A percentile compares a stretch with the other conserved stretches of the same genome.
phyloP scores from a whole-genome alignment of 441 rosid species.

The Brassica hybrid region DNA sequence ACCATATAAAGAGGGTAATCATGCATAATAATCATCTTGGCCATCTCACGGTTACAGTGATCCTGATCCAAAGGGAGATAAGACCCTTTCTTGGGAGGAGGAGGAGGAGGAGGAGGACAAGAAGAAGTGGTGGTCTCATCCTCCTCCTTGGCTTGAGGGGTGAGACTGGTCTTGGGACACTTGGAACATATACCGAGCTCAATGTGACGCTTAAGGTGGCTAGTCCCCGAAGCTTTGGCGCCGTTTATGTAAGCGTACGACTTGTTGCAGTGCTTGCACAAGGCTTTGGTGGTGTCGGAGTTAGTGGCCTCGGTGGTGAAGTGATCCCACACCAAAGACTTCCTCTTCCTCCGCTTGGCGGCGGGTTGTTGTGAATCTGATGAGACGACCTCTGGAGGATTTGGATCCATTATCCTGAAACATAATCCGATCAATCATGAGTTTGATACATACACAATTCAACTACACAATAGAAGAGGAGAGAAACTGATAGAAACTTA shows the following conservation, averaged over 20 bases:
- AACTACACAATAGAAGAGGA: neutral
- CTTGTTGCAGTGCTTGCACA: constrained; percentile 88
- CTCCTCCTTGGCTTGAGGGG: constrained; percentile 42
- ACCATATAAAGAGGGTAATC: constrained; percentile 86
- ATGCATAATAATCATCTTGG: constrained; percentile 89
- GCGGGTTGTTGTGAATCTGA: constrained; percentile 23
- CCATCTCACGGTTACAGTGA: constrained; percentile 74
- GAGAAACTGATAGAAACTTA: constrained; percentile 9
- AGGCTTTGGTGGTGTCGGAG: constrained; percentile 78
- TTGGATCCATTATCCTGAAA: constrained; percentile 30
- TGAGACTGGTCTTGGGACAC: constrained; percentile 44
- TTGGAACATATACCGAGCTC: constrained; percentile 74
- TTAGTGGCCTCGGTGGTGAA: constrained; percentile 80
- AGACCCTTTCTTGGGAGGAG: constrained; percentile 63
- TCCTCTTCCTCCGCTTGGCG: constrained; percentile 77
- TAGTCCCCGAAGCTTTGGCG: constrained; percentile 84
- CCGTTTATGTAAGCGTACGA: constrained; percentile 87
- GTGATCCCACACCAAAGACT: constrained; percentile 95
- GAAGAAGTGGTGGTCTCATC: constrained; percentile 25
- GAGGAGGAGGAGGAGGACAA: too few relatives aligned
- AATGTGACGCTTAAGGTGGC: constrained; percentile 96
- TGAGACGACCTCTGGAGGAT: neutral
- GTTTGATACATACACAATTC: neutral
- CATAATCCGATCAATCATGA: neutral
- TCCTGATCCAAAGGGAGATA: constrained; percentile 62